phyloP scores from a whole-genome alignment of 768 basidiomycete genomes.

The Asterophora lycoperdoides region DNA sequence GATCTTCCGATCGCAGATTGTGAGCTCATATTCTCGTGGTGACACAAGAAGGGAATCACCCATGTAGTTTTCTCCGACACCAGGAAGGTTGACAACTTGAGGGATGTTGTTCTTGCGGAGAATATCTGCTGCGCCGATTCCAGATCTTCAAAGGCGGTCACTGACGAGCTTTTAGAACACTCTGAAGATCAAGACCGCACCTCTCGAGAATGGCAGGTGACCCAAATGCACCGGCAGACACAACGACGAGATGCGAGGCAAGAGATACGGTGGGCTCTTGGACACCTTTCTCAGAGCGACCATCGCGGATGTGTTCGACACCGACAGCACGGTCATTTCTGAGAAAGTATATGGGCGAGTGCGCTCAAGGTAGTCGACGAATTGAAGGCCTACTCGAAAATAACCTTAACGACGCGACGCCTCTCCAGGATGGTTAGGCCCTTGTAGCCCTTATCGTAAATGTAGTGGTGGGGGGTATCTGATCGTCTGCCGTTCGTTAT shows the following conservation, averaged over 20 bases:
- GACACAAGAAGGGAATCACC: constrained; percentile 28
- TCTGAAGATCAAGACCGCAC: constrained; percentile 11
- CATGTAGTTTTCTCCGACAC: constrained; percentile 69
- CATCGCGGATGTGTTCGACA: constrained; percentile 46
- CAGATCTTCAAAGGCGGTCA: constrained; percentile 36
- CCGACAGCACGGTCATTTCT: constrained; percentile 43
- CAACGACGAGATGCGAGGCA: constrained; percentile 43
- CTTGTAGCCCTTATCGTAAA: constrained; percentile 45
- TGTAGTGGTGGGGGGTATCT: constrained; percentile 48
- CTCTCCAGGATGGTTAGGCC: constrained; percentile 40
- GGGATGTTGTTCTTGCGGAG: constrained; percentile 45
- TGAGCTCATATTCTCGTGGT: not conserved
- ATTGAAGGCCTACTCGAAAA: constrained; percentile 46
- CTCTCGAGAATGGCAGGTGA: constrained; percentile 54
- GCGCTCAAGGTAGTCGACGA: not conserved
- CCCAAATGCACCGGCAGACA: constrained; percentile 52
- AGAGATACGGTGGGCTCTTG: constrained; percentile 22
- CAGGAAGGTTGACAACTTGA: constrained; percentile 59
- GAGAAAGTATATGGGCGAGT: not conserved
- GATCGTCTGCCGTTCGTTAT: constrained; percentile 49
- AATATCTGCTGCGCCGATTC: constrained; percentile 55
- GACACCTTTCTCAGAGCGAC: constrained; percentile 19
- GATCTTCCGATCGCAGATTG: constrained; percentile 28
- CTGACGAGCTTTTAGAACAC: not conserved
- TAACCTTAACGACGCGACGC: constrained; percentile 42